Evolutionary conservation across 345 rosid species (phyloP).

Genomic region (Eucalyptus tenuipes): DNA sequence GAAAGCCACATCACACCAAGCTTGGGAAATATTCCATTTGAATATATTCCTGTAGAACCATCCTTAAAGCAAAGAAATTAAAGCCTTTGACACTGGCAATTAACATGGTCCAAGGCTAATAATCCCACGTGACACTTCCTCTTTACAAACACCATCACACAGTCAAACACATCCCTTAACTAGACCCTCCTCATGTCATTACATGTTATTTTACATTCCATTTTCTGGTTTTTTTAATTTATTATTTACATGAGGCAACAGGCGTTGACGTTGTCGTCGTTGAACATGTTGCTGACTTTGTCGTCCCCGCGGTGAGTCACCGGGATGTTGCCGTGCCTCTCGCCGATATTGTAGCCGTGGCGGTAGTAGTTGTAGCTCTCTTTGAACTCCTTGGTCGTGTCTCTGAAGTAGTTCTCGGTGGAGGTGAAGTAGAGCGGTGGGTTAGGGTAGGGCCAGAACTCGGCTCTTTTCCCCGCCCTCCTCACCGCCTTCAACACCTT

Average conservation of each 20-base stretch:
- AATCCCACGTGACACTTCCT: neutral
- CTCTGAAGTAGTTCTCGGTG: conserved; percentile 44
- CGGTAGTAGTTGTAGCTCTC: conserved; percentile 77
- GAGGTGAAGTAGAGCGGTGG: conserved; percentile 76
- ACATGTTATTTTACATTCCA: neutral
- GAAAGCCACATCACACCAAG: neutral
- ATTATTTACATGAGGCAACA: conserved; percentile 58
- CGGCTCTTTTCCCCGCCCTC: conserved; percentile 85
- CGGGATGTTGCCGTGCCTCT: conserved; percentile 60
- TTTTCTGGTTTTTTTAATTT: neutral
- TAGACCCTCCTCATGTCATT: neutral
- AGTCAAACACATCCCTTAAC: conserved; percentile 8
- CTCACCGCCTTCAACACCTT: conserved; percentile 78
- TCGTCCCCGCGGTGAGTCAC: conserved; percentile 72
- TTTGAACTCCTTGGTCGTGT: conserved; percentile 70
- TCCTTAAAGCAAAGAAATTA: neutral
- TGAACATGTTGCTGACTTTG: conserved; percentile 86
- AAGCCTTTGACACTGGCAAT: neutral
- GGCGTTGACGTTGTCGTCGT: conserved; percentile 84
- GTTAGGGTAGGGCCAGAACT: conserved; percentile 92
- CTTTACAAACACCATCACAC: neutral
- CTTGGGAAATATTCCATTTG: neutral
- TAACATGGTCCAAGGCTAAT: neutral
- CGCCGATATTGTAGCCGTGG: conserved; percentile 68
- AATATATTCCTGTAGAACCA: neutral